A percentile compares a stretch with the other conserved stretches of the same genome.
These are phyloP conservation scores for Metschnikowia similis DNA, from an alignment of 805 yeast species.

Conservation along the genomic window DNA sequence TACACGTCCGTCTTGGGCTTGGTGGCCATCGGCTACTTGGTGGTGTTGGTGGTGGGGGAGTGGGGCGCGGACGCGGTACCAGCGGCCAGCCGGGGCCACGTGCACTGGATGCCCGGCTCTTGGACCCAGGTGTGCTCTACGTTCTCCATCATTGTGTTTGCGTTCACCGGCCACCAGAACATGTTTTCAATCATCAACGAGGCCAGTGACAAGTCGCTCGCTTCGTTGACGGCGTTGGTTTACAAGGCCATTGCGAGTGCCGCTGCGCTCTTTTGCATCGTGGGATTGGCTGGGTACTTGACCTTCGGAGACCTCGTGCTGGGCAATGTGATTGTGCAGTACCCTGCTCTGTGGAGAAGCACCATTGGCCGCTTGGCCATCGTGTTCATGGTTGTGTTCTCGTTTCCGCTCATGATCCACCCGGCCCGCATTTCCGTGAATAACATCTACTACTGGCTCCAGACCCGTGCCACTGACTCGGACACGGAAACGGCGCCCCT, in stretches of 20 bases:
- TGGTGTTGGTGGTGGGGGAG: constrained; percentile 70
- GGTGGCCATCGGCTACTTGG: constrained; percentile 72
- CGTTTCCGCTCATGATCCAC: constrained; percentile 88
- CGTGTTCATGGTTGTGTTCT: constrained; percentile 71
- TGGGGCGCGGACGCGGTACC: constrained; percentile 55
- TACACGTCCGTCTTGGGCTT: constrained; percentile 83
- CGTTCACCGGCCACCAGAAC: constrained; percentile 94
- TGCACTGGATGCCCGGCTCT: constrained; percentile 35
- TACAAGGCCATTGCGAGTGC: constrained; percentile 56
- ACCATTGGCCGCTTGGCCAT: constrained; percentile 79
- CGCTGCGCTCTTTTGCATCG: constrained; percentile 55
- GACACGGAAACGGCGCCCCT: background rate
- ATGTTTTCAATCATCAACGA: constrained; percentile 89
- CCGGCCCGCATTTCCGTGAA: constrained; percentile 83
- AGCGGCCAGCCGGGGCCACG: constrained; percentile 24
- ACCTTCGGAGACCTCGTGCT: constrained; percentile 63
- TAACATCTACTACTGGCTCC: constrained; percentile 57
- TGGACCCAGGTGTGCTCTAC: constrained; percentile 53
- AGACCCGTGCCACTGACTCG: no score
- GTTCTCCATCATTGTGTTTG: constrained; percentile 89
- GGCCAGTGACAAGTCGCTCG: constrained; percentile 51
- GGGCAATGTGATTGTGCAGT: constrained; percentile 79
- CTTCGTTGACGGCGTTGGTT: constrained; percentile 45
- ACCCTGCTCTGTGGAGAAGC: constrained; percentile 55
- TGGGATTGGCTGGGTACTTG: constrained; percentile 79